Percentiles rank a stretch among this genome's conserved stretches.
Conservation (phyloP, 768 basidiomycete genomes). For the Tulasnella sp. region DNA sequence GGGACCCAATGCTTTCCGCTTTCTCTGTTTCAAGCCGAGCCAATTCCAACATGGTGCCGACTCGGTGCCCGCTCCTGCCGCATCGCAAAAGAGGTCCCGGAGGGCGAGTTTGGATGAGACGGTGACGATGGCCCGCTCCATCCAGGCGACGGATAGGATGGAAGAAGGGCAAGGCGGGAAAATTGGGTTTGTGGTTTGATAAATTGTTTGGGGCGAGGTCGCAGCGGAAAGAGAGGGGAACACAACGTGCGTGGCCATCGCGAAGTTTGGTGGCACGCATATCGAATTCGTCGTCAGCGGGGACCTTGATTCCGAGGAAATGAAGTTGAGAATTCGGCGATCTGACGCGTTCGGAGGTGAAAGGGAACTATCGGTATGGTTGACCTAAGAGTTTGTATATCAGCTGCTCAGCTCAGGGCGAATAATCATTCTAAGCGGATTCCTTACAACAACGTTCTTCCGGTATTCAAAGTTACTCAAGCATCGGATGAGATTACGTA, state of each 20-base stretch:
- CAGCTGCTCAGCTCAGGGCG: background rate
- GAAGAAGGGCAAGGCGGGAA: conserved; percentile 41
- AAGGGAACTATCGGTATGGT: conserved; percentile 56
- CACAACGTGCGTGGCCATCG: conserved; percentile 63
- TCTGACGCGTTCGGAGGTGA: conserved; percentile 47
- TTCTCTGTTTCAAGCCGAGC: background rate
- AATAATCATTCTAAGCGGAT: background rate
- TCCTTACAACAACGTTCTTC: conserved; percentile 24
- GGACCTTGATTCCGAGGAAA: conserved; percentile 26
- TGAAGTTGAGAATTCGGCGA: conserved; percentile 58
- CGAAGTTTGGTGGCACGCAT: conserved; percentile 43
- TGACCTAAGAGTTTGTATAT: conserved; percentile 40
- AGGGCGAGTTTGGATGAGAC: conserved; percentile 45
- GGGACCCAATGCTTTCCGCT: conserved; percentile 29
- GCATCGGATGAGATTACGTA: conserved; percentile 39
- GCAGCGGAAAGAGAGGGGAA: conserved; percentile 30
- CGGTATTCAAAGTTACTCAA: conserved; percentile 49
- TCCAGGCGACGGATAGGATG: conserved; percentile 49
- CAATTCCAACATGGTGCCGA: conserved; percentile 31
- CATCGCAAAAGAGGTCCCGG: conserved; percentile 37
- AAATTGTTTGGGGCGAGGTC: conserved; percentile 35
- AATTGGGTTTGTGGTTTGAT: conserved; percentile 71
- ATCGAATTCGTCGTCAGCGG: conserved; percentile 1
- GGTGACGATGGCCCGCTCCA: conserved; percentile 59
- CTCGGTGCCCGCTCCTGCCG: conserved; percentile 25